phyloP scores from a whole-genome alignment of 73 alveolate species.

The Paramecium sexaurelia region DNA sequence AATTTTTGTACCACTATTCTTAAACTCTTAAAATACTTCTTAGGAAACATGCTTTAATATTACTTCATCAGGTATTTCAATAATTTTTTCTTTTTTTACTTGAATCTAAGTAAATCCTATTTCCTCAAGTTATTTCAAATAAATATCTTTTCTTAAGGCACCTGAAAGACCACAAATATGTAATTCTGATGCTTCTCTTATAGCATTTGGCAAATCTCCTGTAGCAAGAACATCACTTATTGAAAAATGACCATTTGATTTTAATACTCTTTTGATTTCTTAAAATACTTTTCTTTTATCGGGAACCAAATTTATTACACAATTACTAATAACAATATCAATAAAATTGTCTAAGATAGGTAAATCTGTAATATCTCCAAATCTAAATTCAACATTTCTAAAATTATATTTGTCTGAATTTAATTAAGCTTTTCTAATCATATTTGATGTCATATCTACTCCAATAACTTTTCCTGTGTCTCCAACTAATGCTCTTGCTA shows the following conservation, averaged over 20 bases:
- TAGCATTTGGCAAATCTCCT: slow-evolving; percentile 79
- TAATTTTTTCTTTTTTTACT: slow-evolving; percentile 45
- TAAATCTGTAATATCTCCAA: slow-evolving; percentile 85
- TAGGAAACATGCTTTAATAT: neutral
- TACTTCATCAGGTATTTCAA: slow-evolving; percentile 42
- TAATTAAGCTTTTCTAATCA: slow-evolving; percentile 78
- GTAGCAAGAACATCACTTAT: slow-evolving; percentile 84
- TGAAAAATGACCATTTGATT: slow-evolving; percentile 86
- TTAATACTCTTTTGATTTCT: slow-evolving; percentile 79
- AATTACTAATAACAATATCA: slow-evolving; percentile 85
- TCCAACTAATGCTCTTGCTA: slow-evolving; percentile 81
- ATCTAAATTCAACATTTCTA: slow-evolving; percentile 78
- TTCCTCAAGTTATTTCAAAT: slow-evolving; percentile 64
- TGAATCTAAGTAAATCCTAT: slow-evolving; percentile 57
- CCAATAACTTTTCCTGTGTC: slow-evolving; percentile 87
- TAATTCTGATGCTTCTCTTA: slow-evolving; percentile 75
- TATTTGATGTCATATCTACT: slow-evolving; percentile 86
- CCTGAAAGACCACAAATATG: slow-evolving; percentile 90
- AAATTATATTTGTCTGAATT: slow-evolving; percentile 78
- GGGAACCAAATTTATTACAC: slow-evolving; percentile 84
- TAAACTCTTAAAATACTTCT: neutral
- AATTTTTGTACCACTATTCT: slow-evolving; percentile 5
- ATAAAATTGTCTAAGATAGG: slow-evolving; percentile 79
- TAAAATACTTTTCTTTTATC: slow-evolving; percentile 76
- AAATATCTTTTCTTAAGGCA: slow-evolving; percentile 80